Conservation (phyloP, 306 rosid genomes). For the Fagus sylvatica region DNA sequence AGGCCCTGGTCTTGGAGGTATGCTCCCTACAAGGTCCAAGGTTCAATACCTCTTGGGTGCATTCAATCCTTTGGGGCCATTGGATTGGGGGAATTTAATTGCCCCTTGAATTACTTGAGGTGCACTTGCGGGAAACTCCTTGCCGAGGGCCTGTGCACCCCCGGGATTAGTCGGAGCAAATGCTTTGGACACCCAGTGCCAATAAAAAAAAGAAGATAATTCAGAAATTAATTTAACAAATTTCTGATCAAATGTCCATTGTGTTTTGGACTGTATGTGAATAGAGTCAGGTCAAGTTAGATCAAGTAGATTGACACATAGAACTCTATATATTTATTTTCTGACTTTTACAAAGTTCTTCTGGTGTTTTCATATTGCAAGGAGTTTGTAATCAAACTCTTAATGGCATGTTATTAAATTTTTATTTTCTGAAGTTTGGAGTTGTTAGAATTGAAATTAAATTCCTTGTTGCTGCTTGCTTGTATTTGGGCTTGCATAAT, state of each 20-base stretch:
- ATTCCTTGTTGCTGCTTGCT: not conserved
- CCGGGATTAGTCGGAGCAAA: no score
- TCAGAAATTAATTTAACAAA: not conserved
- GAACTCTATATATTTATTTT: not conserved
- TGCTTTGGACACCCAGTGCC: no score
- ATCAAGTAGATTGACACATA: not conserved
- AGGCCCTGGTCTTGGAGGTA: no score
- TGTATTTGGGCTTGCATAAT: not conserved
- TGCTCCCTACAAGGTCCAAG: no score
- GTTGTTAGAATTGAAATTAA: not conserved
- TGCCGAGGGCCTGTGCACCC: no score
- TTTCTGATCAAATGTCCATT: not conserved
- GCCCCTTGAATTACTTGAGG: no score
- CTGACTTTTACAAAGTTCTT: not conserved
- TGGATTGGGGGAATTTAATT: no score
- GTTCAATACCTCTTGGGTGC: no score
- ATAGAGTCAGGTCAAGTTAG: not conserved
- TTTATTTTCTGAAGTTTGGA: not conserved
- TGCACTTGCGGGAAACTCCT: no score
- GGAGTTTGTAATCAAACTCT: not conserved
- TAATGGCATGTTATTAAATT: not conserved
- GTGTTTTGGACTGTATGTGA: not conserved
- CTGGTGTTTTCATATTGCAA: not conserved
- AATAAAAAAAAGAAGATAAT: no score
- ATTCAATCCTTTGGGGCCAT: no score